Base-by-base conservation (phyloP, 1,284 basidiomycete genomes). In the Naganishia cerealis region DNA sequence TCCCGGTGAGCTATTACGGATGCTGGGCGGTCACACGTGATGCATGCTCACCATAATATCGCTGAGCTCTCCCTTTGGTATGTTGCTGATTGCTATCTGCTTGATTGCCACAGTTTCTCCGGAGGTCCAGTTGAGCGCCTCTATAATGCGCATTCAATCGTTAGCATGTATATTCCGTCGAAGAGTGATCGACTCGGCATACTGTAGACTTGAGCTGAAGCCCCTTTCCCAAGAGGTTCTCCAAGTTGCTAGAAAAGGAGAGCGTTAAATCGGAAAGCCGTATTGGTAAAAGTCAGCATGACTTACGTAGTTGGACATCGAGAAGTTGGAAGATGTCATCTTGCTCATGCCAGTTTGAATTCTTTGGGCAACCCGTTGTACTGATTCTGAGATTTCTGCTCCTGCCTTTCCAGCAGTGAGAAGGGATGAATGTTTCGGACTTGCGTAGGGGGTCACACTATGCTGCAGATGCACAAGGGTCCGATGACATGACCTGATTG, bases 51-150 rank as follows among this genome's bases (percentile, higher is more conserved):
- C 92, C 95, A 98, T 98, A 77, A 99, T 97, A 80, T 98, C 94
- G 24, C 91, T 90, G 61, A 98, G 86, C 77, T 96, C 92, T 57
- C 88, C 87, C 38, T 58, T 91, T 1, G 94, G 92, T 68, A 99
- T 94, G 79, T 93, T 93, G 78, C 87, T 89, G 70, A 99, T 83
- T 75, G 92, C 89, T 76, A 94, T 94, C 80, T 92, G 93, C 85
- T 95, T 98, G 77, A 94, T 90, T 8, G 93, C 93, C 40, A 96
- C 93, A 1, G 93, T 94, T 83, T 96, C 94, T 57, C 94, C 94
- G 29, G 92, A 96, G 43, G 90, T 90, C 88, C 92, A 97, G 78
- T 98, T 98, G 78, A 99, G 85, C 40, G 92, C 92, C 75, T 92
- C 90, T 92, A 72, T 0, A 24, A 48, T 21, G 8, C 33, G 21